Evolutionary conservation across 805 yeast species (phyloP), one percentile per base, ranked within the genome.

Genomic region (Candida sphagnicola): DNA sequence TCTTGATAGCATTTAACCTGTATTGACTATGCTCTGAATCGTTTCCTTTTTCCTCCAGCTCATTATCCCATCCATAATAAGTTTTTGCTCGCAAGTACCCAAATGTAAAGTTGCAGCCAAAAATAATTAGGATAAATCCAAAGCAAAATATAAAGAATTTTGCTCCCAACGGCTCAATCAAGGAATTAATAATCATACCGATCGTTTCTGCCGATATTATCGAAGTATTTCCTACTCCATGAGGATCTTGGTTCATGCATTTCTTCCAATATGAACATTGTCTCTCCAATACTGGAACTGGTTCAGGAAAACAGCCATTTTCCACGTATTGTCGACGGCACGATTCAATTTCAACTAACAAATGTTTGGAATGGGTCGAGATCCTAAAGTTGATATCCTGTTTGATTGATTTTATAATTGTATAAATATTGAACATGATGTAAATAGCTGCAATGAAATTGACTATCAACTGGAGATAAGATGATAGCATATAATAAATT

Each of bases 111-210:
- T 85, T 85, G 18, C 80, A 73, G 3, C 74, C 65, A 52, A 81
- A 83, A 14, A 74, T 52, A 62, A 77, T 61, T n/a, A 70, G 61
- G 0, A 69, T 48, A 8, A 71, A 60, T 8, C 69, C 46, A 3
- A 67, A 47, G 10, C 75, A 50, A 3, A 79, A 68, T 3, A 68
- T 24, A 32, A 80, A 64, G 14, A 83, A 76, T 53, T 82, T 80
- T 44, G 72, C 59, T 3, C 86, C 81, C 31, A 85, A 68, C 0
- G 88, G 89, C 46, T 83, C 86, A 14, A 83, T 66, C 39, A 84
- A 65, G 0, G 82, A 74, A 48, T 82, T 80, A 8, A 82, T 47
- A 12, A 83, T 62, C 35, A 75, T 59, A 0, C 89, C 90, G 2
- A 84, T 48, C 0, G 82, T 73, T 39, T 76, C 78, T 1, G 86